Conservation (phyloP, 306 rosid species). For the Lathyrus aphaca region DNA sequence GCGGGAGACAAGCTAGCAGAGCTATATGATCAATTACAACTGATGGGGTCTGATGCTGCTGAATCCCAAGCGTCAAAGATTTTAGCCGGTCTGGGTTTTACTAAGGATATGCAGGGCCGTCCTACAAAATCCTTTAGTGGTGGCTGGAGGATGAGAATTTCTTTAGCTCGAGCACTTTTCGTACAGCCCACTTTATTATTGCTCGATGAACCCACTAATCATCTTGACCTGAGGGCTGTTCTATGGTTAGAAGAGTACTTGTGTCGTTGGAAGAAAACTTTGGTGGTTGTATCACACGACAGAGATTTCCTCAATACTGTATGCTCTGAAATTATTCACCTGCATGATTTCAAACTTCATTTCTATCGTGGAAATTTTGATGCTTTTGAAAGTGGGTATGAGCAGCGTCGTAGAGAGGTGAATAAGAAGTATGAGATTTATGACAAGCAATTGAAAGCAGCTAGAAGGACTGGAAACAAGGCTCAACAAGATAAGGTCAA, state of each 20-base stretch:
- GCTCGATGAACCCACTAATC: conserved; percentile 74
- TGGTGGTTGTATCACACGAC: conserved; percentile 77
- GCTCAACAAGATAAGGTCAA: conserved; percentile 58
- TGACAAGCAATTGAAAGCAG: conserved; percentile 32
- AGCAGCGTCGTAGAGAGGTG: conserved; percentile 79
- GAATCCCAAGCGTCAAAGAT: conserved; percentile 81
- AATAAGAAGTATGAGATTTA: conserved; percentile 57
- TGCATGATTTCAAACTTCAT: conserved; percentile 76
- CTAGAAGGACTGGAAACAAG: conserved; percentile 37
- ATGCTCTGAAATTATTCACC: conserved; percentile 71
- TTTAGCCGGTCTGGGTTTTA: conserved; percentile 82
- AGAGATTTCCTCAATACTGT: conserved; percentile 76
- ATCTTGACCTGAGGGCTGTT: conserved; percentile 79
- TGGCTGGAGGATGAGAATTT: conserved; percentile 77
- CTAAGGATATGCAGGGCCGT: conserved; percentile 64
- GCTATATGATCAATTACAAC: conserved; percentile 59
- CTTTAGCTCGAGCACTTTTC: conserved; percentile 77
- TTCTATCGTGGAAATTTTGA: conserved; percentile 78
- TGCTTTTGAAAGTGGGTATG: conserved; percentile 75
- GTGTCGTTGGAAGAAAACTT: conserved; percentile 77
- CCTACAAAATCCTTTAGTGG: conserved; percentile 69
- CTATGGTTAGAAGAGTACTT: conserved; percentile 81
- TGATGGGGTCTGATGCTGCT: conserved; percentile 75
- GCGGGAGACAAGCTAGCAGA: conserved; percentile 71
- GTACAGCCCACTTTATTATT: conserved; percentile 72